These are phyloP conservation scores for Globisporangium nunn DNA, from an alignment of 352 stramenopile species.

Conservation along the genomic window DNA sequence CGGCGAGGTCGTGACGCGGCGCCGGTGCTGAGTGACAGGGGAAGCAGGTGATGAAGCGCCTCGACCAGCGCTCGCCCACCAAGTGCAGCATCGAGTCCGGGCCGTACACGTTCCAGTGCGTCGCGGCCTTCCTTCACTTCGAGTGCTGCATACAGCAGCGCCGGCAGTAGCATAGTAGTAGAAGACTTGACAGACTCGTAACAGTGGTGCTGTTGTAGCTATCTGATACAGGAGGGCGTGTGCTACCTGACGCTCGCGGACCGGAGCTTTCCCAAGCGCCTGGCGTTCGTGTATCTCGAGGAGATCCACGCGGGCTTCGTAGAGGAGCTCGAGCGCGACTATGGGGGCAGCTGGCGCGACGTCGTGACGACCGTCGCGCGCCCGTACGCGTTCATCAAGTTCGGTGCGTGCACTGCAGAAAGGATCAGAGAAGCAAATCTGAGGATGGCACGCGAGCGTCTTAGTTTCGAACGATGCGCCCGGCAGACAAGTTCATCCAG, in stretches of 20 bases:
- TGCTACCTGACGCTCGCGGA: constrained; percentile 97
- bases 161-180: too few species aligned
- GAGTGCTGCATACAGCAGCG: too few species aligned
- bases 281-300: constrained; percentile 97
- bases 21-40: constrained; percentile 28
- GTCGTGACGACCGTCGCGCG: constrained; percentile 93
- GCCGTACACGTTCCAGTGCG: constrained; percentile 89
- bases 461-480: too few species aligned
- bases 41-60: constrained; percentile 92
- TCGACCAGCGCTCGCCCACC: constrained; percentile 87
- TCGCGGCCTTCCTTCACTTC: constrained; percentile 5
- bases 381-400: constrained; percentile 99
- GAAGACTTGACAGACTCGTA: too few species aligned
- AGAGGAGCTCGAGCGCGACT: constrained; percentile 91
- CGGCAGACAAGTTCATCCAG: constrained; percentile 94
- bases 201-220: constrained; percentile 38
- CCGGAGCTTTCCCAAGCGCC: constrained; percentile 94
- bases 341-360: constrained; percentile 86
- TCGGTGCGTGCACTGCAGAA: constrained; percentile 46
- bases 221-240: constrained; percentile 96
- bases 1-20: too few species aligned
- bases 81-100: constrained; percentile 94
- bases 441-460: too few species aligned
- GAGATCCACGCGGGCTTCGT: constrained; percentile 94
- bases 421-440: too few species aligned